A percentile compares a stretch with the other conserved stretches of the same genome.
Conservation (phyloP, 495 filamentous ascomycete species). For the Daldinia grandis region DNA sequence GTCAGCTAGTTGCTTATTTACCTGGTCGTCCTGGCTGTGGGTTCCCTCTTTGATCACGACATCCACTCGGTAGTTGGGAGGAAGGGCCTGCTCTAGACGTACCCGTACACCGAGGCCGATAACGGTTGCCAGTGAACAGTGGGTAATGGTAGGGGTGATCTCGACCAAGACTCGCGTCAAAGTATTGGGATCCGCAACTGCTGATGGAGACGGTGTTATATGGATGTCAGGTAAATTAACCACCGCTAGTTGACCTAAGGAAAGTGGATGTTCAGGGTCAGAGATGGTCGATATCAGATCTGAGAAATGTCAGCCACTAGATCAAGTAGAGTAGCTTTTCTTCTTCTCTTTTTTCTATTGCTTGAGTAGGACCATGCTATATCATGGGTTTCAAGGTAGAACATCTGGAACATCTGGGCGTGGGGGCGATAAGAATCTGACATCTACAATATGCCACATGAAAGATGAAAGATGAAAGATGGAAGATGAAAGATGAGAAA, state of each 20-base stretch:
- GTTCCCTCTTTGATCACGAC: slow-evolving; percentile 94
- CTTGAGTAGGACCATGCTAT: slow-evolving; percentile 12
- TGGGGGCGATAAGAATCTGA: slow-evolving; percentile 24
- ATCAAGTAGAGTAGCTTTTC: not conserved
- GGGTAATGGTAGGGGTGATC: slow-evolving; percentile 96
- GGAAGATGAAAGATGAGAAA: not conserved
- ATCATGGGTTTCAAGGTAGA: slow-evolving; percentile 7
- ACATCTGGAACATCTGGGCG: slow-evolving; percentile 22
- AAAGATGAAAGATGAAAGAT: no score
- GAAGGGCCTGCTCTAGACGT: slow-evolving; percentile 86
- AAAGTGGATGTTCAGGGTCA: slow-evolving; percentile 95
- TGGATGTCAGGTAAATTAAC: slow-evolving; percentile 92
- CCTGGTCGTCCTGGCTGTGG: slow-evolving; percentile 92
- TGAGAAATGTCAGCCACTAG: slow-evolving; percentile 58
- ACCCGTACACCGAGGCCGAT: slow-evolving; percentile 95
- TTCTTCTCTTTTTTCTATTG: slow-evolving; percentile 1
- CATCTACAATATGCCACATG: slow-evolving; percentile 12
- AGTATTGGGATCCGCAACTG: slow-evolving; percentile 57
- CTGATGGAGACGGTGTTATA: slow-evolving; percentile 70
- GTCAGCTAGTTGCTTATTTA: slow-evolving; percentile 94
- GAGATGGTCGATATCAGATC: slow-evolving; percentile 94
- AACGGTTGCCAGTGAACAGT: slow-evolving; percentile 94
- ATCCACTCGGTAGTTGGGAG: slow-evolving; percentile 91
- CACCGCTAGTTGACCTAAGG: slow-evolving; percentile 89
- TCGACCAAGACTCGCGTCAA: slow-evolving; percentile 67